A percentile compares a stretch with the other conserved stretches of the same genome.
Evolutionary conservation across 2,329 filamentous ascomycete genomes (phyloP).

Genomic region (Periconia sp.): DNA sequence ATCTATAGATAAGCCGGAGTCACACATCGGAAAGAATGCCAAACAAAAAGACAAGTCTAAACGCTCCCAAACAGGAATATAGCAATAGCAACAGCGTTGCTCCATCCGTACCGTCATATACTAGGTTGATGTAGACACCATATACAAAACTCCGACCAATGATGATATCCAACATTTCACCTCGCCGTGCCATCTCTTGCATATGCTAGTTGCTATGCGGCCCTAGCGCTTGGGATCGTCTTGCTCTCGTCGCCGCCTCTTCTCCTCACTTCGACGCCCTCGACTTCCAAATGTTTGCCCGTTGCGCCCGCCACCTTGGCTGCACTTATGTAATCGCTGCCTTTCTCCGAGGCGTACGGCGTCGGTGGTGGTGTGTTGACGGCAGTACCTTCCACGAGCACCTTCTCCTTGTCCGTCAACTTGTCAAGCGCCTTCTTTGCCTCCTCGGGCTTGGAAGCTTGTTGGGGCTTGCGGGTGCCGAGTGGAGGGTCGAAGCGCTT

Average conservation of each 20-base stretch:
- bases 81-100: not conserved
- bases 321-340: conserved; percentile 22
- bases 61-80: not conserved
- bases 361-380: conserved; percentile 31
- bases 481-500: conserved; percentile 70
- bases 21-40: not conserved
- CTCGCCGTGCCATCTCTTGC: not conserved
- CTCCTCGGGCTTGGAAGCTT: conserved; percentile 13
- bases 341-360: conserved; percentile 2
- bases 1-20: not conserved
- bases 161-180: too few relatives aligned
- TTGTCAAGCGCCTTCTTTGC: conserved; percentile 20
- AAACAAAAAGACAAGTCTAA: not conserved
- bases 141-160: not conserved
- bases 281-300: conserved; percentile 29
- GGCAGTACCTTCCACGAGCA: conserved; percentile 36
- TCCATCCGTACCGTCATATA: not conserved
- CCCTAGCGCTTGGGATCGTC: not conserved
- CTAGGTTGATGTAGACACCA: not conserved
- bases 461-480: conserved; percentile 42
- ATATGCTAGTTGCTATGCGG: not conserved
- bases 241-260: not conserved
- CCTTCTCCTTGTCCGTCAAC: conserved; percentile 27
- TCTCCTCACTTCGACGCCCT: conserved; percentile 28
- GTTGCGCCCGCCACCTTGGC: conserved; percentile 23